These are phyloP conservation scores for Leishmania tropica DNA, from an alignment of 208 protist species.

Conservation along the genomic window DNA sequence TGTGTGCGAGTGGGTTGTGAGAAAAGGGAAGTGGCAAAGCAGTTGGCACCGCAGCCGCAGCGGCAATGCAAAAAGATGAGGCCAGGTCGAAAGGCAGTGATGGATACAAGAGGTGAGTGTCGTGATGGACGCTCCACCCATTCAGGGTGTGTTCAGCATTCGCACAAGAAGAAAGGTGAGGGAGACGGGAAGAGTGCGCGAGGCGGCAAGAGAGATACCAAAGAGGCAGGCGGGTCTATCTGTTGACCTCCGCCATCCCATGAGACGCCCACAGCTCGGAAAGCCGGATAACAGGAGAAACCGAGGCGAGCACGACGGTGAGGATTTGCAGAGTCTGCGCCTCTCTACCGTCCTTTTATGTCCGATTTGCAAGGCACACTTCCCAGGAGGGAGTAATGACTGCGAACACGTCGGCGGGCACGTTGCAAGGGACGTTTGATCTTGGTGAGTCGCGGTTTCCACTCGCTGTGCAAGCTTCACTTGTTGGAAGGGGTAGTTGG, in stretches of 20 bases:
- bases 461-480: background rate
- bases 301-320: background rate
- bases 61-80: background rate
- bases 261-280: background rate
- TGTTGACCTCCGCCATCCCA: background rate
- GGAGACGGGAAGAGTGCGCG: constrained; percentile 3
- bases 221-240: background rate
- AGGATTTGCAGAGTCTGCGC: background rate
- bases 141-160: background rate
- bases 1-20: background rate
- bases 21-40: background rate
- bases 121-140: background rate
- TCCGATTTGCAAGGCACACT: background rate
- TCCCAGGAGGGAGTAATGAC: background rate
- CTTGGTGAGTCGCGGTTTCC: background rate
- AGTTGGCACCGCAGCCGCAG: background rate
- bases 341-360: background rate
- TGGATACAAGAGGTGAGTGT: background rate
- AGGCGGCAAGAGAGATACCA: background rate
- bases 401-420: background rate
- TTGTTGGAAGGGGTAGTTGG: background rate
- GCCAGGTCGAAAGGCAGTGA: background rate
- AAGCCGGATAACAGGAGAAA: background rate
- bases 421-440: background rate
- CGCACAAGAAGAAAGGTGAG: background rate